Evolutionary conservation across 306 rosid species (phyloP).

Genomic region (Calophaca sinica): DNA sequence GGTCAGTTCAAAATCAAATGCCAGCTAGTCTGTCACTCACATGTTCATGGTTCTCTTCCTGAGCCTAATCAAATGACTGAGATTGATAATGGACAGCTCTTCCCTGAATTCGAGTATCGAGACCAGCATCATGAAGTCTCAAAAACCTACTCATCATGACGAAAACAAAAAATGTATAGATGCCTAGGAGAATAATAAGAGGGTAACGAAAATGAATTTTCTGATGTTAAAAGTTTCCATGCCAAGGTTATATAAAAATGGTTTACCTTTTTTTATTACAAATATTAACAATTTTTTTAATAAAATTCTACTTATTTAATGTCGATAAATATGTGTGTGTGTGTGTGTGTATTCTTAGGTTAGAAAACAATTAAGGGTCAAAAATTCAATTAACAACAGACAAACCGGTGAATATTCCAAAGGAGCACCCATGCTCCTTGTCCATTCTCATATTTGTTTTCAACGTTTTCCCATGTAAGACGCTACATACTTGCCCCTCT

Average conservation of each 20-base stretch:
- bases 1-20: background rate
- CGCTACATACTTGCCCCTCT: background rate
- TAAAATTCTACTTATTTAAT: background rate
- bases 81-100: no score
- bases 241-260: background rate
- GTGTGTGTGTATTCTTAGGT: background rate
- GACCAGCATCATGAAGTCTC: no score
- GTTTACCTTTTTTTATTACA: background rate
- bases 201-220: background rate
- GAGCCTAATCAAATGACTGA: no score
- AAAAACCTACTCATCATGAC: no score
- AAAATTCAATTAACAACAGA: background rate
- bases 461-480: no score
- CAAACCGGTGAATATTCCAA: conserved; percentile 27
- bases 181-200: background rate
- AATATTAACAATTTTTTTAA: no score
- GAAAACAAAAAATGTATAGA: no score
- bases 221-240: background rate
- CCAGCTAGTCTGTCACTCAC: no score
- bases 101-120: no score
- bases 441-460: conserved; percentile 19
- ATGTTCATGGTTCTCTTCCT: no score
- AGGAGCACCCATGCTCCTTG: background rate
- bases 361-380: conserved; percentile 13
- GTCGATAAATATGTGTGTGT: background rate